phyloP scores from a whole-genome alignment of 225 moss, liverwort and hornwort species.

The Sphagnum contortum region DNA sequence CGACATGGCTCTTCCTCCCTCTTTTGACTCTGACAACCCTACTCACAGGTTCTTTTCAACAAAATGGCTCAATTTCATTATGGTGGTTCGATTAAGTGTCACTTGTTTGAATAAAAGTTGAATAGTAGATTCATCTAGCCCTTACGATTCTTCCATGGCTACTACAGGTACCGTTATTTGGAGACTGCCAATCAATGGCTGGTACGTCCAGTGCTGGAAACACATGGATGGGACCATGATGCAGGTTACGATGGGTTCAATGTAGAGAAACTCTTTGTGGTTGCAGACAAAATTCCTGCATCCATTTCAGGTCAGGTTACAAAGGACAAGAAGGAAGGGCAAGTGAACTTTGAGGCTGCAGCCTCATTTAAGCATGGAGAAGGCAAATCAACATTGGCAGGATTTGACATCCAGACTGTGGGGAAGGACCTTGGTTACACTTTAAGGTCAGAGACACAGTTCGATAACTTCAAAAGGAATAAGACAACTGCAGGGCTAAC shows the following conservation, averaged over 20 bases:
- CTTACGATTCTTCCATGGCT: not conserved
- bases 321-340: slow-evolving; percentile 62
- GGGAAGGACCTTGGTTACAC: slow-evolving; percentile 53
- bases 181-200: slow-evolving; percentile 62
- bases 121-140: not conserved
- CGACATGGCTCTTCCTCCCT: slow-evolving; percentile 55
- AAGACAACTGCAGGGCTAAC: slow-evolving; percentile 54
- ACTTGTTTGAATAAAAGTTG: not conserved
- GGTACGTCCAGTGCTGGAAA: slow-evolving; percentile 52
- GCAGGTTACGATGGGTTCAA: slow-evolving; percentile 61
- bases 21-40: slow-evolving; percentile 51
- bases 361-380: slow-evolving; percentile 56
- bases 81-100: not conserved
- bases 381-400: slow-evolving; percentile 45
- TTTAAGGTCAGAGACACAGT: slow-evolving; percentile 42
- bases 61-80: not conserved
- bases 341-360: slow-evolving; percentile 45
- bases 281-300: slow-evolving; percentile 37
- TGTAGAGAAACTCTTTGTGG: slow-evolving; percentile 46
- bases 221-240: slow-evolving; percentile 64
- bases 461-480: slow-evolving; percentile 51
- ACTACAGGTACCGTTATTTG: slow-evolving; percentile 32
- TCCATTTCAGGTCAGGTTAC: slow-evolving; percentile 52
- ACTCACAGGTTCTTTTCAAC: slow-evolving; percentile 24
- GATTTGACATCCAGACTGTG: slow-evolving; percentile 56